Conservation (phyloP, 345 rosid genomes). For the Salix purpurea region DNA sequence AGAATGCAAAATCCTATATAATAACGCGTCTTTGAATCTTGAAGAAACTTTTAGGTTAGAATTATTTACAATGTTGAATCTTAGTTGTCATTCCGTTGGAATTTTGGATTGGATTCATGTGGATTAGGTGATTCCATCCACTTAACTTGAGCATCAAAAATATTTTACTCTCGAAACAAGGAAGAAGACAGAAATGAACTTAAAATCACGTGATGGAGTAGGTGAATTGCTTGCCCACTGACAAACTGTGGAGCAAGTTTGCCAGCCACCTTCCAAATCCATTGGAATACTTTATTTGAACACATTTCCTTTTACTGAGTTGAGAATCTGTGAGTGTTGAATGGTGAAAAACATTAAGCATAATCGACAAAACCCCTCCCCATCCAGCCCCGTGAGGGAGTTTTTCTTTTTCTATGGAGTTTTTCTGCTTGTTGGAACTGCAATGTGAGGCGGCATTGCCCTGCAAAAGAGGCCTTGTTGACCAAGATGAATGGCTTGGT, state of each 20-base stretch:
- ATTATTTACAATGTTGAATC: constrained; percentile 17
- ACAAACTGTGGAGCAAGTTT: constrained; percentile 1
- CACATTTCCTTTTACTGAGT: too few relatives aligned
- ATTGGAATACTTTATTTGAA: not conserved
- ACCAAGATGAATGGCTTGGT: not conserved
- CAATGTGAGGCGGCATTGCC: not conserved
- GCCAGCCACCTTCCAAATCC: not conserved
- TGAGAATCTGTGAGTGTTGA: not conserved
- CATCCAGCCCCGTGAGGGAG: not conserved
- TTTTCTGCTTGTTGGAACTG: not conserved
- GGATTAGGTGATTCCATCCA: constrained; percentile 37
- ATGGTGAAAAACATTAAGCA: not conserved
- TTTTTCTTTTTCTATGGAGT: not conserved
- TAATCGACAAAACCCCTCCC: not conserved
- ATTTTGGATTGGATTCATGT: constrained; percentile 49
- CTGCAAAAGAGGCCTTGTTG: not conserved
- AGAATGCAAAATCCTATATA: not conserved
- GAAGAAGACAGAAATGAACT: constrained; percentile 13
- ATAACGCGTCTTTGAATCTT: not conserved
- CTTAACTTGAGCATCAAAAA: constrained; percentile 7
- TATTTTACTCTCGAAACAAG: not conserved
- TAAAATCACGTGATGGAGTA: constrained; percentile 21
- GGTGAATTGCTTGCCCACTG: constrained; percentile 3
- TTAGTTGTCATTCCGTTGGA: constrained; percentile 56
- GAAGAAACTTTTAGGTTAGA: constrained; percentile 24